phyloP scores from a whole-genome alignment of 371 early-diverging fungal species.

The Mortierella sp. region DNA sequence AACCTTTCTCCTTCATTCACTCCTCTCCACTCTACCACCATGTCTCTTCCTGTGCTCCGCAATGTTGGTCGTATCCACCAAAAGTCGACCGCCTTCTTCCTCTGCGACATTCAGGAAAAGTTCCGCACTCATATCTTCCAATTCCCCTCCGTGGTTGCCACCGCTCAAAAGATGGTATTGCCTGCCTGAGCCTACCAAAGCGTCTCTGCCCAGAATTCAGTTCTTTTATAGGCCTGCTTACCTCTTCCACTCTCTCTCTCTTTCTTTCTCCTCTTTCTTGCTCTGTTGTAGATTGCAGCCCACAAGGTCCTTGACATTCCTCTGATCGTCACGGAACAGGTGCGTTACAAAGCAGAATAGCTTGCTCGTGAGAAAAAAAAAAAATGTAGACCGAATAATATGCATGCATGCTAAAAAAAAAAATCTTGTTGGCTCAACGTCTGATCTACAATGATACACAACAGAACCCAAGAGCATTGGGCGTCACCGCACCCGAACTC shows the following conservation, averaged over 20 bases:
- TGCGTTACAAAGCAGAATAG: conserved; percentile 22
- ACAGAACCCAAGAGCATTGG: conserved; percentile 79
- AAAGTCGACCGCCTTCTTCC: conserved; percentile 83
- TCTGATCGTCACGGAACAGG: conserved; percentile 94
- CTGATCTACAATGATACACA: background rate
- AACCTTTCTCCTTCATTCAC: conserved; percentile 3
- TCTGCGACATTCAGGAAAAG: conserved; percentile 94
- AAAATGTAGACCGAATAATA: background rate
- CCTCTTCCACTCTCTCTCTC: no score
- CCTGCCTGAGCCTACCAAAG: background rate
- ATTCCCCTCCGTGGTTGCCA: conserved; percentile 81
- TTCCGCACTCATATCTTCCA: conserved; percentile 86
- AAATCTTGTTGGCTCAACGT: background rate
- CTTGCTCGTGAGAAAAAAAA: conserved; percentile 41
- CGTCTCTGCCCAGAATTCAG: background rate
- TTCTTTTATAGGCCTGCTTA: background rate
- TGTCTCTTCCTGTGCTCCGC: conserved; percentile 31
- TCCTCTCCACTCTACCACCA: conserved; percentile 8
- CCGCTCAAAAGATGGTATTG: conserved; percentile 89
- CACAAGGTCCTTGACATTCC: conserved; percentile 82
- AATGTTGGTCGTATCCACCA: conserved; percentile 57
- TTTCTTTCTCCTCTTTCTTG: background rate
- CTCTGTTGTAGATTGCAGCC: conserved; percentile 60
- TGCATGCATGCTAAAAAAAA: background rate
- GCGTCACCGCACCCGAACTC: conserved; percentile 83